phyloP scores from a whole-genome alignment of 306 rosid species.

The Lablab purpureus region DNA sequence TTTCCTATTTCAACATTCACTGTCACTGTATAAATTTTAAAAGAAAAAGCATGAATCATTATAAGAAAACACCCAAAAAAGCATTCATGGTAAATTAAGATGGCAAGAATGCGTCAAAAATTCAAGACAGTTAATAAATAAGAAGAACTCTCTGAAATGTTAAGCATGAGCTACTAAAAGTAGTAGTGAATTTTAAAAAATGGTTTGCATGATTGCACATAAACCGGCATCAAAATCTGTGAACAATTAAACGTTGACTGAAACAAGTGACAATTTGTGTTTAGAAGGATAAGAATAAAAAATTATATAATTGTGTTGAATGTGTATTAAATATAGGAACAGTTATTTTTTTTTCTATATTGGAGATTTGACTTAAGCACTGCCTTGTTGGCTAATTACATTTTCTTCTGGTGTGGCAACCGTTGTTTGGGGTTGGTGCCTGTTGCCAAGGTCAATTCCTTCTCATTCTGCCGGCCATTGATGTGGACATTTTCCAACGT shows the following conservation, averaged over 20 bases:
- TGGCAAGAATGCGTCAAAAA: conserved; percentile 5
- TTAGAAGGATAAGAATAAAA: background rate
- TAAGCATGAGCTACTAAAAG: conserved; percentile 5
- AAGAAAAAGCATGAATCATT: background rate
- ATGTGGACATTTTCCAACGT: conserved; percentile 34
- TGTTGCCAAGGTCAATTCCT: conserved; percentile 43
- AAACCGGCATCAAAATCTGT: conserved; percentile 7
- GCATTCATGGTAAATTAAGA: background rate
- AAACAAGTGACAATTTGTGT: background rate
- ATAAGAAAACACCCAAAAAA: background rate
- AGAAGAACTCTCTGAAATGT: background rate
- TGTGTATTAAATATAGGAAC: background rate
- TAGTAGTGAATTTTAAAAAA: background rate
- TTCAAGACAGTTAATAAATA: background rate
- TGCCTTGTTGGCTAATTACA: background rate
- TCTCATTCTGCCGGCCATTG: conserved; percentile 15
- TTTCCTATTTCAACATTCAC: background rate
- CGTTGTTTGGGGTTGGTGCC: conserved; percentile 12
- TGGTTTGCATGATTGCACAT: background rate
- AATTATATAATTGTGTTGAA: conserved; percentile 14
- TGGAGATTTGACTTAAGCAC: conserved; percentile 30
- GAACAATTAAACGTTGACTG: conserved; percentile 25
- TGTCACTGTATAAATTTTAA: background rate
- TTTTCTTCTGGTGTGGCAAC: too few species aligned
- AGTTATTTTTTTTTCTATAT: background rate